Conservation (phyloP, 306 rosid genomes). For the Psophocarpus tetragonolobus region DNA sequence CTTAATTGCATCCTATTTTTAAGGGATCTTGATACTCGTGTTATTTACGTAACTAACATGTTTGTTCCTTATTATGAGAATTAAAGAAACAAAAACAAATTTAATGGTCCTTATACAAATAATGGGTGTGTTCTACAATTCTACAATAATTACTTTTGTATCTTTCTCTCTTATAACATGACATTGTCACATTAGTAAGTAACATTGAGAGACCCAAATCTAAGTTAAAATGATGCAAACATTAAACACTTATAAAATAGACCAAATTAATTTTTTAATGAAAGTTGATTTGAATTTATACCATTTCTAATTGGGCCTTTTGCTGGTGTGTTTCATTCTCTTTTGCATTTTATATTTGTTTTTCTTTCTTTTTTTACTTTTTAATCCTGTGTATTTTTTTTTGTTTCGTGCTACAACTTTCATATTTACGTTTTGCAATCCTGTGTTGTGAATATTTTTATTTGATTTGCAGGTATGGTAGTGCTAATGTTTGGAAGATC, state of each 20-base stretch:
- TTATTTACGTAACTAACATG: background rate
- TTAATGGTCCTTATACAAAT: background rate
- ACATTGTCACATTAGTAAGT: background rate
- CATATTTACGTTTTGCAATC: conserved; percentile 20
- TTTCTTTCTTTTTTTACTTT: background rate
- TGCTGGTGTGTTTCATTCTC: background rate
- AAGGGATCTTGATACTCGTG: background rate
- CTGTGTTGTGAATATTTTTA: conserved; percentile 8
- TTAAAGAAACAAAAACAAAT: background rate
- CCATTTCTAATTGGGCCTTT: background rate
- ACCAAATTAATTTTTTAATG: background rate
- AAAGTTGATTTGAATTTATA: background rate
- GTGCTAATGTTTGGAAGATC: conserved; percentile 95
- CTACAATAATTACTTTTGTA: background rate
- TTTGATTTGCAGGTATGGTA: conserved; percentile 82
- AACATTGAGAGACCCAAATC: background rate
- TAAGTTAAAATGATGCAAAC: background rate
- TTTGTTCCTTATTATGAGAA: background rate
- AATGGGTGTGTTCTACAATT: background rate
- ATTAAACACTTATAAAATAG: background rate
- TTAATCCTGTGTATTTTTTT: background rate
- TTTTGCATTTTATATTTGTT: background rate
- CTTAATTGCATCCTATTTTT: background rate
- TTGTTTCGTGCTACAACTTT: background rate
- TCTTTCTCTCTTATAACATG: background rate